These are phyloP conservation scores for Russula lepida DNA, from an alignment of 768 basidiomycete genomes.

Conservation along the genomic window DNA sequence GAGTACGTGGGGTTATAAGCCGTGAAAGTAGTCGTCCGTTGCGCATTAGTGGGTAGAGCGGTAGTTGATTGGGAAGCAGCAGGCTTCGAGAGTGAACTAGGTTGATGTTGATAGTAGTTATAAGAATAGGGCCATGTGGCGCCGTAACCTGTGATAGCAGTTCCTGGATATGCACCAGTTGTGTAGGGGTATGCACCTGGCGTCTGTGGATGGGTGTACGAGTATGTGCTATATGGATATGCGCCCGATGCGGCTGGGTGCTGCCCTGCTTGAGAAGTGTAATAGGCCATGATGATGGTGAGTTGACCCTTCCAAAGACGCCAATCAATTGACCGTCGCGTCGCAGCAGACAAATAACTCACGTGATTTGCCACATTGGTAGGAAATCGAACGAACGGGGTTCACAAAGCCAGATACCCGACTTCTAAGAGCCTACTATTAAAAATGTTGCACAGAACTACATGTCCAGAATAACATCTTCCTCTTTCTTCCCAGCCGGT, in stretches of 20 bases:
- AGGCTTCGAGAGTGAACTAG: constrained; percentile 19
- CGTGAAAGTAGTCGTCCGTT: constrained; percentile 24
- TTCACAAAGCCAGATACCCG: not conserved
- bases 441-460: not conserved
- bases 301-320: not conserved
- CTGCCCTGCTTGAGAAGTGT: constrained; percentile 23
- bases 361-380: not conserved
- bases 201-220: constrained; percentile 26
- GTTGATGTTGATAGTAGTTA: constrained; percentile 37
- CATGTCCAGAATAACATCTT: constrained; percentile 22
- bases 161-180: constrained; percentile 43
- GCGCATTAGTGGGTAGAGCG: constrained; percentile 19
- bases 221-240: constrained; percentile 60
- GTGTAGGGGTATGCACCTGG: constrained; percentile 46
- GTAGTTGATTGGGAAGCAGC: constrained; percentile 20
- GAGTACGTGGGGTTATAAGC: constrained; percentile 37
- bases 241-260: constrained; percentile 38
- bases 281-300: constrained; percentile 26
- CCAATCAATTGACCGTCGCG: not conserved
- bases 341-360: not conserved
- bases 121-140: constrained; percentile 59
- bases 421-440: not conserved
- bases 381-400: too few species aligned
- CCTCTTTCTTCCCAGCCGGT: constrained; percentile 39
- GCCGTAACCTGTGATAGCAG: constrained; percentile 62